These are phyloP conservation scores for Exophiala phaeomuriformis DNA, from an alignment of 2,329 filamentous ascomycete genomes.

Conservation along the genomic window DNA sequence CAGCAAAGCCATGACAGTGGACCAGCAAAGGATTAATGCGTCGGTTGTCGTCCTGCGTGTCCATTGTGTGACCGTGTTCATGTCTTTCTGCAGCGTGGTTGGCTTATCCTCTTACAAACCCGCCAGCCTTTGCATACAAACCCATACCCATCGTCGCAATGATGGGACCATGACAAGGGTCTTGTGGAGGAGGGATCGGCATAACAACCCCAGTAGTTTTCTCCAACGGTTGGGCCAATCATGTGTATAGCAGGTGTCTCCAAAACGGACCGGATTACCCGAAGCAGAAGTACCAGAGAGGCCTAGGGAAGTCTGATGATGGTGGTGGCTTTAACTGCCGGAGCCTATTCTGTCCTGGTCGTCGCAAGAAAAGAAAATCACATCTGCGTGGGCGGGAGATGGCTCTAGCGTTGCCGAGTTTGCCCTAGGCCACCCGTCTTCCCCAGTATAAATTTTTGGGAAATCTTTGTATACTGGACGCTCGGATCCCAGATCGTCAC, in stretches of 20 bases:
- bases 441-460: not conserved
- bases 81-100: not conserved
- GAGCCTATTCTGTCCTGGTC: not conserved
- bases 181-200: conserved; percentile 3
- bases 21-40: not conserved
- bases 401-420: not conserved
- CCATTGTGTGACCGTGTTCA: not conserved
- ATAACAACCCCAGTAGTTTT: not conserved
- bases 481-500: not conserved
- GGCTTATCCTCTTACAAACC: not conserved
- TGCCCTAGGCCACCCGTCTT: not conserved
- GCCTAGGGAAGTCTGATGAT: not conserved
- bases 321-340: not conserved
- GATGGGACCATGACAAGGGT: not conserved
- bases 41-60: not conserved
- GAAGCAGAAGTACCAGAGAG: not conserved
- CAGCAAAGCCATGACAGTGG: not conserved
- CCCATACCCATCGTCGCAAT: not conserved
- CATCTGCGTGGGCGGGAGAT: not conserved
- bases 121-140: not conserved
- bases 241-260: not conserved
- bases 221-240: not conserved
- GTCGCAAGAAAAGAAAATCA: not conserved
- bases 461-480: not conserved
- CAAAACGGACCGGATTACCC: not conserved